These are phyloP conservation scores for Forsythia suspensa DNA, from an alignment of 257 asterid genomes.

Conservation along the genomic window DNA sequence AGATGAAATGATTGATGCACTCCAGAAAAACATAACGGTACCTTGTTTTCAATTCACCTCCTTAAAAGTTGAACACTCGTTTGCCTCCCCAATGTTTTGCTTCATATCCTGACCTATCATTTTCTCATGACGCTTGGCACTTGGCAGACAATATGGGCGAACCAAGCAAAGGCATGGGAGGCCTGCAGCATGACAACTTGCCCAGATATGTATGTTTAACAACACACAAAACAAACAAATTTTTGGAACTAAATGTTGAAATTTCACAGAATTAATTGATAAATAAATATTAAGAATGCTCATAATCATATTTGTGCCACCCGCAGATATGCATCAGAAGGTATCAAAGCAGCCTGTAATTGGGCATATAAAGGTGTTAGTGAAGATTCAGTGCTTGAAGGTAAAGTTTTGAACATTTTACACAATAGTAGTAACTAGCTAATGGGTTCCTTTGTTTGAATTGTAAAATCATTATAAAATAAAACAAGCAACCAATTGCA, in stretches of 20 bases:
- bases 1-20: conserved; percentile 44
- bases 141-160: conserved; percentile 70
- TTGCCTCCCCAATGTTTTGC: background rate
- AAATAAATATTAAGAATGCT: background rate
- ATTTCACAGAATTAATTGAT: background rate
- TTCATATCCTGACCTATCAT: background rate
- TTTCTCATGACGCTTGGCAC: conserved; percentile 23
- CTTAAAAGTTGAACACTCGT: no score
- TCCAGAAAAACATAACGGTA: conserved; percentile 76
- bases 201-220: conserved; percentile 57
- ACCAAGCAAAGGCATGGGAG: conserved; percentile 72
- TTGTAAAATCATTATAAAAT: background rate
- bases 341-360: conserved; percentile 81
- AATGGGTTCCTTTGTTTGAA: background rate
- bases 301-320: background rate
- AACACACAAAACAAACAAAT: background rate
- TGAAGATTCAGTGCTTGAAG: conserved; percentile 64
- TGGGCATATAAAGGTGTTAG: conserved; percentile 81
- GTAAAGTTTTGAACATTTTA: conserved; percentile 28
- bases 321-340: conserved; percentile 77
- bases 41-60: background rate
- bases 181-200: conserved; percentile 63
- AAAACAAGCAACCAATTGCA: conserved; percentile 30
- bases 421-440: no score
- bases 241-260: background rate